Percentiles rank a stretch among this genome's conserved stretches.
Conservation (phyloP, 345 rosid species). For the Gossypium turneri region DNA sequence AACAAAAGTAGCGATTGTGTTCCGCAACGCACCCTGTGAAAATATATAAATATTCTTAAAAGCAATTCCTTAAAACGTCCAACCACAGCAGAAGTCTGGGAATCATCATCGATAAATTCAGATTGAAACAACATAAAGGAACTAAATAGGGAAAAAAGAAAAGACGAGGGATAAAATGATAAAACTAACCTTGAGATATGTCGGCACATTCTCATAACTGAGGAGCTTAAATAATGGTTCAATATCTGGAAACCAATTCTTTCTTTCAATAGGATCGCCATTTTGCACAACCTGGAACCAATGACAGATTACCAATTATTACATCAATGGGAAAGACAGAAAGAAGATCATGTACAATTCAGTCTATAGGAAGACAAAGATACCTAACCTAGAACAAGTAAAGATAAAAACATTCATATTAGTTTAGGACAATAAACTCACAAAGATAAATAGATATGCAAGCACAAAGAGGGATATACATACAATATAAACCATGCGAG, state of each 20-base stretch:
- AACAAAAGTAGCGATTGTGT: constrained; percentile 70
- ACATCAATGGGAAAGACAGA: neutral
- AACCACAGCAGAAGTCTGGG: neutral
- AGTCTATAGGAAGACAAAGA: neutral
- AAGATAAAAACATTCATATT: neutral
- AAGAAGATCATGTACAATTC: neutral
- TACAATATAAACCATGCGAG: neutral
- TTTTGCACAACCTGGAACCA: constrained; percentile 65
- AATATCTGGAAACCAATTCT: constrained; percentile 85
- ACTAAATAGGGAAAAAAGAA: neutral
- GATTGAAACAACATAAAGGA: constrained; percentile 12
- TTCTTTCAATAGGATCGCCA: constrained; percentile 77
- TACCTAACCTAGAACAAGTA: neutral
- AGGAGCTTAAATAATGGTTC: constrained; percentile 97
- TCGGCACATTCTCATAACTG: constrained; percentile 88
- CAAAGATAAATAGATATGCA: neutral
- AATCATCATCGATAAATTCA: constrained; percentile 6
- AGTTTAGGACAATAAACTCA: neutral
- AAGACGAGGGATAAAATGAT: neutral
- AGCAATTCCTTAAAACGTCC: neutral
- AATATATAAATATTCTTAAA: constrained; percentile 20
- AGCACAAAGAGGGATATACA: neutral
- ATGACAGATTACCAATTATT: constrained; percentile 11
- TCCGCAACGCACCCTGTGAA: constrained; percentile 84
- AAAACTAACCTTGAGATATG: constrained; percentile 70